These are phyloP conservation scores for Neoboletus brunneissimus DNA, from an alignment of 768 basidiomycete genomes.

Conservation along the genomic window DNA sequence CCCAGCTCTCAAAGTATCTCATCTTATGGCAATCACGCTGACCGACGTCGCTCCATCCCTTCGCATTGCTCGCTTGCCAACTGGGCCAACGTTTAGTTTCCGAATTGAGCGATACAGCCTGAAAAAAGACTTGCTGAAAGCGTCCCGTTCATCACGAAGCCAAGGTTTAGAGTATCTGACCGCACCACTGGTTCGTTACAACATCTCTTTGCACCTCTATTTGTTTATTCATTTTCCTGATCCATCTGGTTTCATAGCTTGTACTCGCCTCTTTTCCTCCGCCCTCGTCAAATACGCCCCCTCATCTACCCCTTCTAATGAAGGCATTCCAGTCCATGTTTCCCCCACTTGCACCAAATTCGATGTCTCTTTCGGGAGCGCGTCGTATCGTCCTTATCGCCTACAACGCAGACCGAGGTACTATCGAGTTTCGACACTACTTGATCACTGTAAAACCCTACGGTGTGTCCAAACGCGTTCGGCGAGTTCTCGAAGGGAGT, in stretches of 20 bases:
- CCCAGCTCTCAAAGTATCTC: constrained; percentile 86
- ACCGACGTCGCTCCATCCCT: constrained; percentile 83
- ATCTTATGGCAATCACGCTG: constrained; percentile 88
- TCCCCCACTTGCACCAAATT: constrained; percentile 84
- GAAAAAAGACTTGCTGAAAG: constrained; percentile 75
- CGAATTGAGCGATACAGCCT: constrained; percentile 90
- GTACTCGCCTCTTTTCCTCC: constrained; percentile 87
- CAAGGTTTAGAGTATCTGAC: constrained; percentile 88
- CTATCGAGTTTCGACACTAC: constrained; percentile 92
- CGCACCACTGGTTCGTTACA: constrained; percentile 74
- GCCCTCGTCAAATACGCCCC: constrained; percentile 69
- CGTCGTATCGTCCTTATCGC: constrained; percentile 92
- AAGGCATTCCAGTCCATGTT: constrained; percentile 97
- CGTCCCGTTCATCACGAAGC: constrained; percentile 63
- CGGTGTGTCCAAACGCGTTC: constrained; percentile 89
- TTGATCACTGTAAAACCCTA: constrained; percentile 93
- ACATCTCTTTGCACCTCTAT: neutral
- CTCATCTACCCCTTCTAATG: constrained; percentile 87
- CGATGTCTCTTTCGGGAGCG: constrained; percentile 80
- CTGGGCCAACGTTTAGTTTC: constrained; percentile 93
- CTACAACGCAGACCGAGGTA: constrained; percentile 82
- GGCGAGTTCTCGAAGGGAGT: constrained; percentile 74
- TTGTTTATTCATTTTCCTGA: neutral
- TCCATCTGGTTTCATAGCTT: constrained; percentile 42
- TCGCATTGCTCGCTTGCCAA: constrained; percentile 80